Evolutionary conservation across 495 filamentous ascomycete genomes (phyloP), one percentile per base, ranked within the genome.

Genomic region (Antarctomyces pellizariae): DNA sequence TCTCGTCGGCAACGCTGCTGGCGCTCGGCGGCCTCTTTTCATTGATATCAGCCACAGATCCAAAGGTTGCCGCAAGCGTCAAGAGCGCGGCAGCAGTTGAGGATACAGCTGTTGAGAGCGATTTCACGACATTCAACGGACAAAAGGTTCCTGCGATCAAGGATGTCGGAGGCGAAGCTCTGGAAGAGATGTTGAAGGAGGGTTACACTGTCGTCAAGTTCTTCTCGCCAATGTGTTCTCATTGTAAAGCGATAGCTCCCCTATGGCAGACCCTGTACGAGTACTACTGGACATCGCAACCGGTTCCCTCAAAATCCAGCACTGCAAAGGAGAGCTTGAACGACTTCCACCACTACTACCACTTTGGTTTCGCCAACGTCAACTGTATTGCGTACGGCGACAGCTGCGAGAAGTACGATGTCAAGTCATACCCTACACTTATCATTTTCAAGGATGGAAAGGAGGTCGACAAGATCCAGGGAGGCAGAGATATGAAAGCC

Each of bases 241-340:
- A 95, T 50, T 95, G 89, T 52, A 53, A 60, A 37, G 55, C 57
- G 21, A 68, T 77, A 37, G 79, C 76, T 18, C 89, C 89, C 14
- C 70, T 64, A 27, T 95, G 69, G 59, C 79, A 93, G 53, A 91
- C 84, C 4, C 53, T 90, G 13, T 90, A 91, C 52, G 86, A 95
- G 47, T 93, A 67, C 50, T 92, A 93, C 53, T 91, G 83, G 47
- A 92, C 84, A 4, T 86, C 76, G n/a, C 69, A 76, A 39, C 71
- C 77, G 7, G 43, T 48, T 2, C 43, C 44, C 13, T 34, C 47
- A n/a, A 29, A 39, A 4, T 30, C 35, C 19, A 6, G 7, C 14
- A 13, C 6, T 25, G 24, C 8, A 6, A 7, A 6, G 24, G 7
- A 25, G 14, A 13, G 24, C 24, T 14, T 25, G 13, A 43, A 39